Conservation (phyloP, 1,284 basidiomycete genomes). For the Xanthoconium separans region DNA sequence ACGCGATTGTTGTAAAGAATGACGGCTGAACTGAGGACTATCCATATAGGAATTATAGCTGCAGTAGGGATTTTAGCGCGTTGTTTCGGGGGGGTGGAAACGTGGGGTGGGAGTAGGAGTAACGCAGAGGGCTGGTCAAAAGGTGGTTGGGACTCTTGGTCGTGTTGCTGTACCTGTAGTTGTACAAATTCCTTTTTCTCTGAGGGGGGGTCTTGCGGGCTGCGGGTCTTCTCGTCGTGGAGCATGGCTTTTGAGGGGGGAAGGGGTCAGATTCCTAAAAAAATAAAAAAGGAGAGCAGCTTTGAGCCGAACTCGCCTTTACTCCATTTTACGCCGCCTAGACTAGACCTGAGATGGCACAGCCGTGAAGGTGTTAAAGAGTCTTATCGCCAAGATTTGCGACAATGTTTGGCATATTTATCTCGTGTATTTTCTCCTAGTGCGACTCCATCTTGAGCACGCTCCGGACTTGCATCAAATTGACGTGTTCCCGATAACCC, state of each 20-base stretch:
- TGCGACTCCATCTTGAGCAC: constrained; percentile 99
- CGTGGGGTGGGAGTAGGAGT: constrained; percentile 30
- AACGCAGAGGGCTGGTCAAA: neutral
- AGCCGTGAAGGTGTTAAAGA: too few relatives aligned
- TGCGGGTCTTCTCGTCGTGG: constrained; percentile 22
- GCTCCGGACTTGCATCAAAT: constrained; percentile 87
- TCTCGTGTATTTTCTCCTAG: constrained; percentile 99
- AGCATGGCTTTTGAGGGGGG: constrained; percentile 16
- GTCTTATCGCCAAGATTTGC: too few relatives aligned
- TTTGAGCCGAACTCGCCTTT: too few relatives aligned
- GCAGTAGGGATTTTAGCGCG: constrained; percentile 49
- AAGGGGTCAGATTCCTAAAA: too few relatives aligned
- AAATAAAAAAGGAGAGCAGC: too few relatives aligned
- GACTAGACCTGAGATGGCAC: too few relatives aligned
- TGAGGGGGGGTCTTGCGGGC: neutral
- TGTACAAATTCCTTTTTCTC: constrained; percentile 23
- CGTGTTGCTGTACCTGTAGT: constrained; percentile 22
- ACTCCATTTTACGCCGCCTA: too few relatives aligned
- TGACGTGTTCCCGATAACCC: constrained; percentile 94
- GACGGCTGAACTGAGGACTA: constrained; percentile 84
- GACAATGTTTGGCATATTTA: too few relatives aligned
- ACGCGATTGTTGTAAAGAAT: constrained; percentile 98
- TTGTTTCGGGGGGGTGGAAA: constrained; percentile 22
- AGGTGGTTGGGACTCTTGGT: constrained; percentile 4
- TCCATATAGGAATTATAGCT: constrained; percentile 86